These are phyloP conservation scores for Cenchrus fungigraminus DNA, from an alignment of 176 grass and related monocot genomes.

Conservation along the genomic window DNA sequence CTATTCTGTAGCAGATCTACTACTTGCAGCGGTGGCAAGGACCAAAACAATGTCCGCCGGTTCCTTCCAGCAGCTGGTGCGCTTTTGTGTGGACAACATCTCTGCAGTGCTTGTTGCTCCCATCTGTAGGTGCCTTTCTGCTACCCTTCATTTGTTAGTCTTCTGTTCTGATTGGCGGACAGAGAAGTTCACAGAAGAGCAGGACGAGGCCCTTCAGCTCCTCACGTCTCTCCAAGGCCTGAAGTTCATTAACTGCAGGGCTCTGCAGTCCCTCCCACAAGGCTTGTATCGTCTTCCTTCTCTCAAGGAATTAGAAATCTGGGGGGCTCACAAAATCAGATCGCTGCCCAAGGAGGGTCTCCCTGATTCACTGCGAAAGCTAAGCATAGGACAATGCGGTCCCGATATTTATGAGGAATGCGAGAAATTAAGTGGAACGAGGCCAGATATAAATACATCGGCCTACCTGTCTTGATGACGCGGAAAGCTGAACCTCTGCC, in stretches of 20 bases:
- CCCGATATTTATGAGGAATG: neutral
- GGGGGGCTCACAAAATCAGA: neutral
- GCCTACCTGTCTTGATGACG: too few relatives aligned
- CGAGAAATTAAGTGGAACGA: neutral
- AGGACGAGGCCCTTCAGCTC: conserved; percentile 2
- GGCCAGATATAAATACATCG: neutral
- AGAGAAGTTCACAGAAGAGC: conserved; percentile 15
- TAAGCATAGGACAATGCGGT: accelerated
- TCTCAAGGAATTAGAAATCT: accelerated
- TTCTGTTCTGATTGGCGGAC: accelerated
- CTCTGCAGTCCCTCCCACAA: conserved; percentile 3
- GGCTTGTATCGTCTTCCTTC: neutral
- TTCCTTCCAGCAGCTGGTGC: neutral
- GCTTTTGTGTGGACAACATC: neutral
- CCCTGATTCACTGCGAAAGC: neutral
- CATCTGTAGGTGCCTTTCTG: neutral
- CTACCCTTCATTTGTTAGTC: accelerated
- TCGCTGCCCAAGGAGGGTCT: conserved; percentile 20
- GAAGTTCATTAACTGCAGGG: accelerated
- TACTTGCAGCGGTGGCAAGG: neutral
- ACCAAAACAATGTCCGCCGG: neutral
- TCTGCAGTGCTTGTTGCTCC: neutral
- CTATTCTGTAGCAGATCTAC: neutral
- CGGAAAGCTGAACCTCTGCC: too few relatives aligned
- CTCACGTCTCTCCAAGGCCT: neutral